A percentile compares a stretch with the other conserved stretches of the same genome.
Evolutionary conservation across 495 filamentous ascomycete species (phyloP).

Genomic region (Neurospora sp.): DNA sequence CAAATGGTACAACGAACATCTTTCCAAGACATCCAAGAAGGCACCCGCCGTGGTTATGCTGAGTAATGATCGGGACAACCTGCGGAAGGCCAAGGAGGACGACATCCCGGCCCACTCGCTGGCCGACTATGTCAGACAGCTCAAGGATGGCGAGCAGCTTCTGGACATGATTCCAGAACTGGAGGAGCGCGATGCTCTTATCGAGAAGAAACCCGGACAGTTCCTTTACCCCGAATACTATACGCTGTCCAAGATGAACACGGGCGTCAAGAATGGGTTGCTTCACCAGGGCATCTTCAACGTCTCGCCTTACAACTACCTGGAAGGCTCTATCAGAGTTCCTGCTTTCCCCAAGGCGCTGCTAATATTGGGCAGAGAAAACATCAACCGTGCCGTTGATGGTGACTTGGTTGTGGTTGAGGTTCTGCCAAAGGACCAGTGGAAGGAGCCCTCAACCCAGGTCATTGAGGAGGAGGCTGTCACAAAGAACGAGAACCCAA

Average conservation of each 20-base stretch:
- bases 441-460: constrained; percentile 90
- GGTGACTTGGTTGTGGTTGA: constrained; percentile 90
- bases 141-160: constrained; percentile 73
- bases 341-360: constrained; percentile 82
- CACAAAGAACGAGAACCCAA: constrained; percentile 84
- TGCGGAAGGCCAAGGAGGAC: constrained; percentile 71
- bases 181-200: constrained; percentile 53
- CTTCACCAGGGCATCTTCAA: constrained; percentile 93
- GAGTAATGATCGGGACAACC: constrained; percentile 81
- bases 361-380: constrained; percentile 84
- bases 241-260: constrained; percentile 88
- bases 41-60: constrained; percentile 81
- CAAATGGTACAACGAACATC: constrained; percentile 79
- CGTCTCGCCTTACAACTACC: constrained; percentile 93
- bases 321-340: constrained; percentile 85
- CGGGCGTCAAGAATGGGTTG: constrained; percentile 72
- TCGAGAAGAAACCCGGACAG: constrained; percentile 51
- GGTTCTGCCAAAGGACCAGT: constrained; percentile 84
- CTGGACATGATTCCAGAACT: constrained; percentile 91
- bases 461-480: constrained; percentile 91
- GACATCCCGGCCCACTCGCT: constrained; percentile 56
- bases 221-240: constrained; percentile 76
- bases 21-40: constrained; percentile 49
- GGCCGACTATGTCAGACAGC: constrained; percentile 66
- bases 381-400: constrained; percentile 86